Evolutionary conservation across 441 rosid species (phyloP).

Genomic region (Pelargonium fulgidum): DNA sequence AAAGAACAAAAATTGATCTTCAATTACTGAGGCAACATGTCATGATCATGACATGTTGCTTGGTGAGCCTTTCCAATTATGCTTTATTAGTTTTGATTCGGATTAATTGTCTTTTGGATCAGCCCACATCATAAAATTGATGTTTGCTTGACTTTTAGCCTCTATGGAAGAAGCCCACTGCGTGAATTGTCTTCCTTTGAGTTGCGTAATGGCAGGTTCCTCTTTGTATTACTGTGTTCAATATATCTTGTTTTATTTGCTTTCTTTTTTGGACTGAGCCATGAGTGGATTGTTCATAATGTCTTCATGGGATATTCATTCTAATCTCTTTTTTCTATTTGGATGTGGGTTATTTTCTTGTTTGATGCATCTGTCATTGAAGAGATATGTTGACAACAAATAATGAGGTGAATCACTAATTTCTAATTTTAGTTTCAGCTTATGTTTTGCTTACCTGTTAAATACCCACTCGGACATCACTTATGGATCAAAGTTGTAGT

Average conservation of each 20-base stretch:
- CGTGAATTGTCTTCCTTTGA: background rate
- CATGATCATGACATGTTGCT: background rate
- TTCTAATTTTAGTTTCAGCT: background rate
- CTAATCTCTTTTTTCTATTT: background rate
- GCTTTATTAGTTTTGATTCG: background rate
- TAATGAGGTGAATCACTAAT: background rate
- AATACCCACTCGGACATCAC: background rate
- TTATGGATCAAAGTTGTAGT: background rate
- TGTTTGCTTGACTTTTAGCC: slow-evolving; percentile 1
- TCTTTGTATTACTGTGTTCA: background rate
- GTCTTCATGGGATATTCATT: background rate
- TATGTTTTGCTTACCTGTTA: background rate
- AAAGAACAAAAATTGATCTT: background rate
- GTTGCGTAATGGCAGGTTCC: background rate
- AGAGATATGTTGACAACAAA: background rate
- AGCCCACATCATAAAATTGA: background rate
- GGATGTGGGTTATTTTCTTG: background rate
- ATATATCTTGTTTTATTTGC: background rate
- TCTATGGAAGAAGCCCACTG: background rate
- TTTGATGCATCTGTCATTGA: background rate
- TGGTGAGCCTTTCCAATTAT: background rate
- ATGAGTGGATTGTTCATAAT: background rate
- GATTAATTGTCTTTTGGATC: background rate
- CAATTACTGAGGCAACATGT: slow-evolving; percentile 1
- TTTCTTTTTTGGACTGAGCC: background rate